Percentiles rank a stretch among this genome's conserved stretches.
phyloP scores from a whole-genome alignment of 1,284 basidiomycete species.

The Naganishia sp. region DNA sequence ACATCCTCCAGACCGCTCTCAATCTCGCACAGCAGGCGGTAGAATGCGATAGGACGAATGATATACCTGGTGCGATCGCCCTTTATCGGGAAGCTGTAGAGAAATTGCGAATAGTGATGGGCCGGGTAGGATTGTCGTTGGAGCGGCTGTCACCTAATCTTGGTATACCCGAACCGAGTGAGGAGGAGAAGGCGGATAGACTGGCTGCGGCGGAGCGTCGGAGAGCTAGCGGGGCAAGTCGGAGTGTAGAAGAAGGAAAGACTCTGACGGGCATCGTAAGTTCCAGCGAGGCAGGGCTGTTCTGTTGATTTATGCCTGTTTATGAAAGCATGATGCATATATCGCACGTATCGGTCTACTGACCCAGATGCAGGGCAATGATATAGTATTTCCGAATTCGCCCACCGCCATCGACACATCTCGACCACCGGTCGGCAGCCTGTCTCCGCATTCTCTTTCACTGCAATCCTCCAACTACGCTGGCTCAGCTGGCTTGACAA shows the following conservation, averaged over 20 bases:
- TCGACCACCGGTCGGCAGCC: background rate
- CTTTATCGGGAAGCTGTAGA: slow-evolving; percentile 52
- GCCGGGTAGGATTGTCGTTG: slow-evolving; percentile 48
- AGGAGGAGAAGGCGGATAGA: slow-evolving; percentile 30
- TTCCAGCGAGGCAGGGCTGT: background rate
- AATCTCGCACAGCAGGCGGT: slow-evolving; percentile 54
- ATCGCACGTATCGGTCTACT: slow-evolving; percentile 31
- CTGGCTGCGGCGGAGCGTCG: slow-evolving; percentile 14
- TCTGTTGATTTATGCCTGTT: background rate
- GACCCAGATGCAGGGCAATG: slow-evolving; percentile 15
- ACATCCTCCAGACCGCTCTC: slow-evolving; percentile 51
- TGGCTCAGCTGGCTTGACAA: too few species aligned
- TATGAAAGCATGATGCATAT: slow-evolving; percentile 32
- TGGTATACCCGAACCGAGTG: slow-evolving; percentile 28
- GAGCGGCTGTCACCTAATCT: slow-evolving; percentile 20
- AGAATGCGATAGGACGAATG: slow-evolving; percentile 54
- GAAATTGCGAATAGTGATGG: slow-evolving; percentile 52
- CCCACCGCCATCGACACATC: background rate
- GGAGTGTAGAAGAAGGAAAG: slow-evolving; percentile 29
- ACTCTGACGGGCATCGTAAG: slow-evolving; percentile 33
- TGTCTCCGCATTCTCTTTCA: background rate
- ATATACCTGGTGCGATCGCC: slow-evolving; percentile 50
- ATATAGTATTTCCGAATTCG: background rate
- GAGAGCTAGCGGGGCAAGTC: slow-evolving; percentile 10
- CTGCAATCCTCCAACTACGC: too few species aligned